Percentiles rank a stretch among this genome's conserved stretches.
Evolutionary conservation across 176 grass and related monocot genomes (phyloP).

Genomic region (Avena atlantica): DNA sequence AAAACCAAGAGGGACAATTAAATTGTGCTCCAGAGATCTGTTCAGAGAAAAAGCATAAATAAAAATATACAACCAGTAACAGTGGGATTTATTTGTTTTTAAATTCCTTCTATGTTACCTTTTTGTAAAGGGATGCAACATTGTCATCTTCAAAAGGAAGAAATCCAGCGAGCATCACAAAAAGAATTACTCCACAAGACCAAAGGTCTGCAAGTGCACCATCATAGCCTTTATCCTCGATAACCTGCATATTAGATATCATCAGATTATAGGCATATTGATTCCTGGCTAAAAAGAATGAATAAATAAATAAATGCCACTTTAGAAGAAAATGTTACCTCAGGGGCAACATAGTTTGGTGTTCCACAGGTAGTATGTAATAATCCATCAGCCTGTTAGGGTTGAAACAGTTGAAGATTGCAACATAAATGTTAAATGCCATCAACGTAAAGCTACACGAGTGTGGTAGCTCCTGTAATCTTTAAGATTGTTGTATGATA

Average conservation of each 20-base stretch:
- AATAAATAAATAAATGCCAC: background rate
- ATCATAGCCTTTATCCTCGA: conserved; percentile 89
- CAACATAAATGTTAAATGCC: background rate
- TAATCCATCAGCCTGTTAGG: conserved; percentile 72
- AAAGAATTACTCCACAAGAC: conserved; percentile 95
- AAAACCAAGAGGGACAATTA: conserved; percentile 85
- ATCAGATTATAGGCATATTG: conserved; percentile 6
- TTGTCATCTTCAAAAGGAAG: conserved; percentile 91
- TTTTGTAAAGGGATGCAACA: conserved; percentile 66
- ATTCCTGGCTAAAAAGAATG: background rate
- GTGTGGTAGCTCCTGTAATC: background rate
- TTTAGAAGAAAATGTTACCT: conserved; percentile 46
- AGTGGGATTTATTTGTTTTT: background rate
- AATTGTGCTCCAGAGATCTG: conserved; percentile 83
- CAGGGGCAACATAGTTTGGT: conserved; percentile 91
- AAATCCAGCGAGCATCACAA: conserved; percentile 85
- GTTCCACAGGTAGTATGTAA: conserved; percentile 92
- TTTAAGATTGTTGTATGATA: conserved; percentile 20
- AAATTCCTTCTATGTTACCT: conserved; percentile 49
- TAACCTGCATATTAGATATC: conserved; percentile 53
- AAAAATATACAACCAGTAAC: conserved; percentile 2
- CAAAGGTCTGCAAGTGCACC: conserved; percentile 88
- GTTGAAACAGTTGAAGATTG: conserved; percentile 29
- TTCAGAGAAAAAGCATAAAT: conserved; percentile 27
- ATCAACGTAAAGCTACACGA: background rate